Conservation (phyloP, 441 rosid species). For the Erysimum cheiri region DNA sequence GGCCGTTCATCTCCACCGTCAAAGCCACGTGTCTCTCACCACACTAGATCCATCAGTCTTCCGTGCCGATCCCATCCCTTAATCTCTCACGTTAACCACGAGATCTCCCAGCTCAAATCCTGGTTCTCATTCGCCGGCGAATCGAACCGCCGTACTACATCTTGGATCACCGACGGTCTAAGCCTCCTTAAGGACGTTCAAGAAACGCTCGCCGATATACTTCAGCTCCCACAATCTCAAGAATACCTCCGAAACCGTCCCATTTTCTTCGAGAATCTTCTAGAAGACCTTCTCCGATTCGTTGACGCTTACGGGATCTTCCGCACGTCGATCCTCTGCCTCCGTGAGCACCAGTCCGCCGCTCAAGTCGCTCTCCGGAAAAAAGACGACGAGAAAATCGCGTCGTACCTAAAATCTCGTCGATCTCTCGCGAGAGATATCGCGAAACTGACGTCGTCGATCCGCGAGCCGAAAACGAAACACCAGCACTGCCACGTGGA, state of each 20-base stretch:
- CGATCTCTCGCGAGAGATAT: constrained; percentile 59
- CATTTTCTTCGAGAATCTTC: constrained; percentile 67
- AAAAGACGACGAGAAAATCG: constrained; percentile 58
- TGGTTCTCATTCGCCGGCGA: constrained; percentile 48
- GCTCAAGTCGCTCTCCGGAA: constrained; percentile 69
- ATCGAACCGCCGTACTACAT: constrained; percentile 45
- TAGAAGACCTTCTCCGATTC: constrained; percentile 69
- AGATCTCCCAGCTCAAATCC: constrained; percentile 49
- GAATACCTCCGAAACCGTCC: constrained; percentile 59
- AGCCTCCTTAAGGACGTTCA: constrained; percentile 58
- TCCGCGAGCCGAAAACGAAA: constrained; percentile 45
- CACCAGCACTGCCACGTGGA: constrained; percentile 37
- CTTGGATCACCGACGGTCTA: constrained; percentile 63
- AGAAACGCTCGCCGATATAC: constrained; percentile 62
- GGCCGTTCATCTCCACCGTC: constrained; percentile 47
- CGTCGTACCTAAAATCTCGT: constrained; percentile 52
- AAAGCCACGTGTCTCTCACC: constrained; percentile 56
- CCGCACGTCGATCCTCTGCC: constrained; percentile 53
- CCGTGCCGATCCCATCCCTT: constrained; percentile 71
- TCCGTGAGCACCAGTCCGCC: constrained; percentile 71
- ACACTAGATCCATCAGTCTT: constrained; percentile 71
- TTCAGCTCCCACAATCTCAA: constrained; percentile 74
- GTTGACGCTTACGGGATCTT: constrained; percentile 82
- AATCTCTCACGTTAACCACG: constrained; percentile 61
- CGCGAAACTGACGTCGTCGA: constrained; percentile 50